These are phyloP conservation scores for Saturnispora mendoncae DNA, from an alignment of 805 yeast species.

Conservation along the genomic window DNA sequence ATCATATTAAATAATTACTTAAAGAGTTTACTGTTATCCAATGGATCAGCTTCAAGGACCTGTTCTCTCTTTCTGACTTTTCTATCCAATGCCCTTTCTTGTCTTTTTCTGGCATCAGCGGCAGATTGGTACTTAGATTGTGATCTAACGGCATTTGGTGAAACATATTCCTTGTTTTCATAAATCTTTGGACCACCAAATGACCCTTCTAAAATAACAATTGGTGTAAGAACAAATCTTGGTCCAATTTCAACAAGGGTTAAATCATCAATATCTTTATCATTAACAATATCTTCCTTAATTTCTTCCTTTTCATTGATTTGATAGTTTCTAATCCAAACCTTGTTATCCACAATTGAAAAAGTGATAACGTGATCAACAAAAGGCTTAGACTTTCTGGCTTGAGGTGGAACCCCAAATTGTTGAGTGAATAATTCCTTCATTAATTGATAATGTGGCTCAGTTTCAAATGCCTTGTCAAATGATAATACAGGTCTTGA, in stretches of 20 bases:
- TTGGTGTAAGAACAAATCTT: constrained; percentile 84
- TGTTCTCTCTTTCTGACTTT: constrained; percentile 69
- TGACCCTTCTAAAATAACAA: constrained; percentile 89
- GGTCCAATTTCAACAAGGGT: constrained; percentile 94
- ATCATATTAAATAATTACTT: constrained; percentile 36
- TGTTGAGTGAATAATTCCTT: constrained; percentile 76
- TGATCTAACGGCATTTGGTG: constrained; percentile 92
- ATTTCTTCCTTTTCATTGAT: constrained; percentile 60
- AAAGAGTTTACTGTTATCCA: constrained; percentile 69
- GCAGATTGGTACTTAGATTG: constrained; percentile 77
- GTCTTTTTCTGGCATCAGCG: constrained; percentile 64
- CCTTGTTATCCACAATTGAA: constrained; percentile 82
- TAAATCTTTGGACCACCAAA: constrained; percentile 97
- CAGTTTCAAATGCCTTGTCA: constrained; percentile 66
- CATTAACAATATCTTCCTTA: constrained; percentile 13
- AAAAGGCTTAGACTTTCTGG: constrained; percentile 90
- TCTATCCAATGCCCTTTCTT: constrained; percentile 68
- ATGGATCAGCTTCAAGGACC: constrained; percentile 71
- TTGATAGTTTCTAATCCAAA: constrained; percentile 95
- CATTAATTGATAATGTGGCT: constrained; percentile 60
- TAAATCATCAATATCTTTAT: constrained; percentile 42
- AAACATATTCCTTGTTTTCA: constrained; percentile 93
- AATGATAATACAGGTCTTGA: constrained; percentile 90
- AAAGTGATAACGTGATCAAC: constrained; percentile 92
- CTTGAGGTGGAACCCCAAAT: constrained; percentile 92